phyloP scores from a whole-genome alignment of 2,329 filamentous ascomycete genomes.

The Diaporthe humulicola region DNA sequence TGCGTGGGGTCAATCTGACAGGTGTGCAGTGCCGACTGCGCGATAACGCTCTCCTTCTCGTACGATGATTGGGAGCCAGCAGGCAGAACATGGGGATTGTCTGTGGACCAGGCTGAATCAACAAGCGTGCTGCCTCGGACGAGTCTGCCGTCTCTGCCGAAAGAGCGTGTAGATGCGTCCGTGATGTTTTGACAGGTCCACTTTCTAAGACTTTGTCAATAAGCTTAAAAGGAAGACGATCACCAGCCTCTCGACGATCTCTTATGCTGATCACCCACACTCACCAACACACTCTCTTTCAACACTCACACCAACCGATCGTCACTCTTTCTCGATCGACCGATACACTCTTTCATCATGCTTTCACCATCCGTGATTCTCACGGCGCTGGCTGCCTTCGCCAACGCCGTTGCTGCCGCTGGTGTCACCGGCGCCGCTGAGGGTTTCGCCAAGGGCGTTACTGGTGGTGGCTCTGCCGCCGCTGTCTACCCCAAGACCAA shows the following conservation, averaged over 20 bases:
- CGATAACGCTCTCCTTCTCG: slow-evolving; percentile 5
- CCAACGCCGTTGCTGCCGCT: slow-evolving; percentile 10
- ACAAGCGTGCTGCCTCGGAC: slow-evolving; percentile 1
- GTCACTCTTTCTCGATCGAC: slow-evolving; percentile 3
- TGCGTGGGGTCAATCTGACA: slow-evolving; percentile 22
- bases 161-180: neutral
- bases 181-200: neutral
- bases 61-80: neutral
- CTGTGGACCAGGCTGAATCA: slow-evolving; percentile 11
- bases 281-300: neutral
- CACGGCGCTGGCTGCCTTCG: slow-evolving; percentile 25
- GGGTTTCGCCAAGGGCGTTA: slow-evolving; percentile 64
- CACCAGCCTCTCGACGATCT: slow-evolving; percentile 21
- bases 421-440: slow-evolving; percentile 52
- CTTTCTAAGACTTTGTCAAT: neutral
- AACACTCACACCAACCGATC: neutral
- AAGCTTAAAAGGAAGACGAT: slow-evolving; percentile 27
- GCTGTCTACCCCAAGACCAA: slow-evolving; percentile 67
- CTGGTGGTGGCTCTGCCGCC: slow-evolving; percentile 69
- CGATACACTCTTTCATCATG: slow-evolving; percentile 13
- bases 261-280: neutral
- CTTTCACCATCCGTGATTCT: slow-evolving; percentile 15
- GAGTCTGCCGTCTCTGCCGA: neutral
- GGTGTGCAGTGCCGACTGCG: neutral
- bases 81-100: neutral